These are phyloP conservation scores for Penicillium olsonii DNA, from an alignment of 2,329 filamentous ascomycete genomes.

Conservation along the genomic window DNA sequence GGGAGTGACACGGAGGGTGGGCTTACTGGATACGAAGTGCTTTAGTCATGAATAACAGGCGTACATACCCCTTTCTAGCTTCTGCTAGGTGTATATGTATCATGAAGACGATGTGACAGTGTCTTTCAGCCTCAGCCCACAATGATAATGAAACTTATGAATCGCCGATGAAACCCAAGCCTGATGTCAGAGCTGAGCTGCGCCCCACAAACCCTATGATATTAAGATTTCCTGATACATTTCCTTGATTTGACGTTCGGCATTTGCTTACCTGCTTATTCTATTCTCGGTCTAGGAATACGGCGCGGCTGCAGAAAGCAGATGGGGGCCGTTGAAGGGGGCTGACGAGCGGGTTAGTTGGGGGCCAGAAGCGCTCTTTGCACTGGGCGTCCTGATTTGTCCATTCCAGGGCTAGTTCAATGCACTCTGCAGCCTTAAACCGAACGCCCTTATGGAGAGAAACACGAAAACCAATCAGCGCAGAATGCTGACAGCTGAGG, in stretches of 20 bases:
- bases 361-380: slow-evolving; percentile 15
- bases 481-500: background rate
- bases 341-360: slow-evolving; percentile 17
- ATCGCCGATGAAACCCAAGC: background rate
- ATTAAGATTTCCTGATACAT: background rate
- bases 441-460: slow-evolving; percentile 1
- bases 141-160: background rate
- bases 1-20: slow-evolving; percentile 31
- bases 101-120: slow-evolving; percentile 1
- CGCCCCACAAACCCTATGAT: slow-evolving; percentile 2
- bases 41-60: slow-evolving; percentile 29
- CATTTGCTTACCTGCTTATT: background rate
- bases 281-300: background rate
- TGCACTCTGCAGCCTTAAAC: slow-evolving; percentile 28
- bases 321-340: slow-evolving; percentile 12
- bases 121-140: slow-evolving; percentile 4
- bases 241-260: background rate
- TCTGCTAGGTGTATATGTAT: slow-evolving; percentile 1
- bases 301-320: slow-evolving; percentile 2
- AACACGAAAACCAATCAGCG: slow-evolving; percentile 4
- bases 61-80: slow-evolving; percentile 29
- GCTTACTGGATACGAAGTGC: slow-evolving; percentile 33
- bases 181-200: slow-evolving; percentile 19
- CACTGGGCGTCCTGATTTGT: slow-evolving; percentile 14
- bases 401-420: slow-evolving; percentile 10